A percentile compares a stretch with the other conserved stretches of the same genome.
phyloP scores from a whole-genome alignment of 805 yeast genomes.

The Saturnispora silvae region DNA sequence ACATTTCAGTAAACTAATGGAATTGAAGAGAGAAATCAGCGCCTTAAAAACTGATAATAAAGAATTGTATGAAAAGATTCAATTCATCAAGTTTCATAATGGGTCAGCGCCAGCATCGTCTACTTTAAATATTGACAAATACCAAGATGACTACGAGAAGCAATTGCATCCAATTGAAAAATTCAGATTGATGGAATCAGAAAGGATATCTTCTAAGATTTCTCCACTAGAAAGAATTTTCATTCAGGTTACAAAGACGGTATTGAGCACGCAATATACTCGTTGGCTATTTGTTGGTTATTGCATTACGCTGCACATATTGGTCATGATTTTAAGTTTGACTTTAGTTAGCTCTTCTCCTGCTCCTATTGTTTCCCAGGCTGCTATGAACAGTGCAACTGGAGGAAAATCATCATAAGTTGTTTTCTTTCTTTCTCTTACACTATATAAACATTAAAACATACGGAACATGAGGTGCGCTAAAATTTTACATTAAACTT shows the following conservation, averaged over 20 bases:
- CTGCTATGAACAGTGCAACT: conserved; percentile 17
- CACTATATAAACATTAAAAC: background rate
- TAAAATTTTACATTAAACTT: conserved; percentile 49
- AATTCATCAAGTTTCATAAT: conserved; percentile 50
- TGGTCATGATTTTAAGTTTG: conserved; percentile 56
- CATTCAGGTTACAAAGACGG: conserved; percentile 57
- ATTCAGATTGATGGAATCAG: conserved; percentile 68
- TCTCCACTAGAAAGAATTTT: conserved; percentile 74
- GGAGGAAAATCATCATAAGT: conserved; percentile 19
- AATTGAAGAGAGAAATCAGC: conserved; percentile 54
- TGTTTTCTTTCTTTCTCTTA: background rate
- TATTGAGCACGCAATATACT: conserved; percentile 64
- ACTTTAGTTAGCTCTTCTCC: conserved; percentile 32
- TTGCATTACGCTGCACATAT: conserved; percentile 62
- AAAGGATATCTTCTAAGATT: conserved; percentile 58
- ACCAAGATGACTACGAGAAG: conserved; percentile 59
- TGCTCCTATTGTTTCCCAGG: conserved; percentile 7
- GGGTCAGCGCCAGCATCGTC: conserved; percentile 18
- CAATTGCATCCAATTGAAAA: conserved; percentile 75
- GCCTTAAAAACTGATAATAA: conserved; percentile 63
- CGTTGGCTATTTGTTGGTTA: conserved; percentile 65
- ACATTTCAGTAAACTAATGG: conserved; percentile 40
- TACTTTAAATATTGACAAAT: conserved; percentile 30
- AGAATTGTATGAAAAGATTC: conserved; percentile 67
- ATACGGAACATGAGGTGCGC: background rate